phyloP scores from a whole-genome alignment of 257 asterid genomes.

The Nicotiana paniculata region DNA sequence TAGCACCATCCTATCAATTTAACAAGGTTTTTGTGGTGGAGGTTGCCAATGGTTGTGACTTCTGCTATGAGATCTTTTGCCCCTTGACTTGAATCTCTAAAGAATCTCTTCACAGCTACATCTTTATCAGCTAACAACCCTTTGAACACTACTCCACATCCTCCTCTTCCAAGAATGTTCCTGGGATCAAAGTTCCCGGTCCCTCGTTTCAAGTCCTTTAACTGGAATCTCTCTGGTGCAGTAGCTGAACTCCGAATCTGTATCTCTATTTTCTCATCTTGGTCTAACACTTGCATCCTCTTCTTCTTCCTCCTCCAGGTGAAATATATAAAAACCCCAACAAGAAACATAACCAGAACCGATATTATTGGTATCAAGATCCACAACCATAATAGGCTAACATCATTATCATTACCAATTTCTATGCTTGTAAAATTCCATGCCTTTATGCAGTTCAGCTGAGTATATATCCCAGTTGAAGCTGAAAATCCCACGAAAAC shows the following conservation, averaged over 20 bases:
- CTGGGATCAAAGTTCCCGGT: slow-evolving; percentile 4
- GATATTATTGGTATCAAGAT: slow-evolving; percentile 7
- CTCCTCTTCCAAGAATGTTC: slow-evolving; percentile 17
- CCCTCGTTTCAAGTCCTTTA: slow-evolving; percentile 6
- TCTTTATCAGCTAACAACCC: slow-evolving; percentile 1
- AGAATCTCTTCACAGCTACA: slow-evolving; percentile 12
- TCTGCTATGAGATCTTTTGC: slow-evolving; percentile 15
- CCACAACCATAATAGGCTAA: slow-evolving; percentile 6
- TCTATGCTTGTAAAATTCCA: slow-evolving; percentile 15
- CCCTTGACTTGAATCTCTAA: slow-evolving; percentile 5
- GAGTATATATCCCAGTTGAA: slow-evolving; percentile 11
- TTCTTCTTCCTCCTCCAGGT: background rate
- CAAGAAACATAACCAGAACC: background rate
- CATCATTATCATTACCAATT: background rate
- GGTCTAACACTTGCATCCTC: slow-evolving; percentile 1
- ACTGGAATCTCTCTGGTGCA: slow-evolving; percentile 13
- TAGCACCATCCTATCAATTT: slow-evolving; percentile 13
- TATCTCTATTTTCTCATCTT: background rate
- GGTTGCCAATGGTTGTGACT: slow-evolving; percentile 16
- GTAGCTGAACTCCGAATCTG: slow-evolving; percentile 7
- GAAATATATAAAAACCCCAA: background rate
- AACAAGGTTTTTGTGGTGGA: slow-evolving; percentile 16
- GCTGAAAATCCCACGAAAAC: slow-evolving; percentile 17
- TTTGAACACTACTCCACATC: slow-evolving; percentile 16
- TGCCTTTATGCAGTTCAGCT: slow-evolving; percentile 10